These are phyloP conservation scores for Candida krabiensis DNA, from an alignment of 805 yeast genomes.

Conservation along the genomic window DNA sequence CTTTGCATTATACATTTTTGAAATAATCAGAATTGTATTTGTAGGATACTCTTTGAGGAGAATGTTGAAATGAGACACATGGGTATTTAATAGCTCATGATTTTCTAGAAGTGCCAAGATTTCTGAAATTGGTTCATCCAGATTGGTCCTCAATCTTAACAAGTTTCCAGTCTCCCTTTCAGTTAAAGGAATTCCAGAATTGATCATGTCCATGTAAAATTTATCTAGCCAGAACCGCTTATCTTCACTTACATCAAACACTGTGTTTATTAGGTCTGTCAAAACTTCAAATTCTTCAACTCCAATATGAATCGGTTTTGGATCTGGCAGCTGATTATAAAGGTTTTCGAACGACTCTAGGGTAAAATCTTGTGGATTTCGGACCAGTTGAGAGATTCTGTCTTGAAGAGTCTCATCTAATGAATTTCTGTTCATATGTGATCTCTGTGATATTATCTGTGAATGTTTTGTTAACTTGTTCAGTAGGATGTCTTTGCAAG, in stretches of 20 bases:
- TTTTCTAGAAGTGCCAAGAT: slow-evolving; percentile 4
- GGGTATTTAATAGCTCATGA: slow-evolving; percentile 3
- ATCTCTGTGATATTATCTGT: slow-evolving; percentile 1
- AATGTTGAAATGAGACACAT: slow-evolving; percentile 14
- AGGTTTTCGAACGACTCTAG: background rate
- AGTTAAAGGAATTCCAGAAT: slow-evolving; percentile 6
- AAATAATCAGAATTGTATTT: slow-evolving; percentile 3
- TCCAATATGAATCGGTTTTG: background rate
- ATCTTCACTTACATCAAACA: background rate
- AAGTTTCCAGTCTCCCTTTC: slow-evolving; percentile 14
- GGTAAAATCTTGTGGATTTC: background rate
- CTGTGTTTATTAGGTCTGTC: background rate
- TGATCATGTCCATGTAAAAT: slow-evolving; percentile 8
- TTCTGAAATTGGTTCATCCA: background rate
- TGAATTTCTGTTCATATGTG: background rate
- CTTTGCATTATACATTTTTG: slow-evolving; percentile 4
- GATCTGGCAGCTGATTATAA: background rate
- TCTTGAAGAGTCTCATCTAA: background rate
- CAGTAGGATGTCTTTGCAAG: background rate
- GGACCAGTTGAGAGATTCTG: background rate
- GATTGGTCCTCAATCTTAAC: slow-evolving; percentile 5
- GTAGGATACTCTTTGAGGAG: slow-evolving; percentile 2
- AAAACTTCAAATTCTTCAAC: background rate
- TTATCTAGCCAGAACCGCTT: slow-evolving; percentile 7
- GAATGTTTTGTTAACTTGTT: slow-evolving; percentile 2